These are phyloP conservation scores for Tetrapyrgos nigripes DNA, from an alignment of 1,284 basidiomycete species.

Conservation along the genomic window DNA sequence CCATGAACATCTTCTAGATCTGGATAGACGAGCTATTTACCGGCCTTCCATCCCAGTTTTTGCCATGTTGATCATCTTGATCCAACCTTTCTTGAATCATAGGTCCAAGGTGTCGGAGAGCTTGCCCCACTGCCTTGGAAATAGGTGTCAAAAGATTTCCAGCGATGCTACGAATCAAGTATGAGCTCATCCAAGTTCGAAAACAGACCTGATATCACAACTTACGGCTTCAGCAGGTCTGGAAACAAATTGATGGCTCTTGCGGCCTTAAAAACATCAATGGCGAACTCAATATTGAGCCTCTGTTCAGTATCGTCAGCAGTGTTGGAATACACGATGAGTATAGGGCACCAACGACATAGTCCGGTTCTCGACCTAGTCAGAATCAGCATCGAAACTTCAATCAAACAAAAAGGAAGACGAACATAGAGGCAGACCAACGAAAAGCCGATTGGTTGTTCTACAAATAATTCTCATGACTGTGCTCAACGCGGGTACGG, in stretches of 20 bases:
- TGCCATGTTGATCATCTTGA: constrained; percentile 24
- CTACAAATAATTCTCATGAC: constrained; percentile 11
- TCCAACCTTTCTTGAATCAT: constrained; percentile 27
- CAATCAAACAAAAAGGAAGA: background rate
- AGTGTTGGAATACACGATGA: background rate
- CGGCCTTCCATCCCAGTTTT: constrained; percentile 28
- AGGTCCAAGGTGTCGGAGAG: constrained; percentile 24
- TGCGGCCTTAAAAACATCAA: constrained; percentile 6
- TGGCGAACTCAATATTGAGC: constrained; percentile 14
- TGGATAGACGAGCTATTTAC: constrained; percentile 9
- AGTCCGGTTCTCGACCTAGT: constrained; percentile 15
- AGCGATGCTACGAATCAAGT: constrained; percentile 18
- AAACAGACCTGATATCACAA: background rate
- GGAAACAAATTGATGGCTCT: constrained; percentile 3
- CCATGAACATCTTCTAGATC: background rate
- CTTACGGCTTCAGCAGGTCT: constrained; percentile 11
- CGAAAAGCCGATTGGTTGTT: constrained; percentile 18
- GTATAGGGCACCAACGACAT: background rate
- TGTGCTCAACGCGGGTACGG: constrained; percentile 27
- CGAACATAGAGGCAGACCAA: constrained; percentile 18
- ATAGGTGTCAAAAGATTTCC: constrained; percentile 17
- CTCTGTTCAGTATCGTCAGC: background rate
- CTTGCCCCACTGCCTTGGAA: constrained; percentile 11
- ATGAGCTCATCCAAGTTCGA: background rate
- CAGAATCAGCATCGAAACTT: background rate